Conservation (phyloP, 208 protist species). For the Phytomonas francai region DNA sequence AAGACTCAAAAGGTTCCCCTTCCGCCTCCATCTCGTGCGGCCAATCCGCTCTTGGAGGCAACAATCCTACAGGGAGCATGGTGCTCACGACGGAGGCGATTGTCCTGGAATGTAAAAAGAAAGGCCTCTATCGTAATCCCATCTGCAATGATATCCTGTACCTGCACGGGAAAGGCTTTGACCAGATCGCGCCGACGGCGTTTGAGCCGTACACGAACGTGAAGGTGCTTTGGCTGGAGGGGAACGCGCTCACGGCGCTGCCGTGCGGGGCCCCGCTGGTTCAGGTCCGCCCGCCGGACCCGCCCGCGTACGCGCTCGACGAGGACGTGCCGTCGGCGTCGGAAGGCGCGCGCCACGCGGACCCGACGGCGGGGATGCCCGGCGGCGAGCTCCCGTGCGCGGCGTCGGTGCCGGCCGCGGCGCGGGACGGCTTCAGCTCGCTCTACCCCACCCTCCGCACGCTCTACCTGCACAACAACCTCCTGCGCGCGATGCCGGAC, state of each 20-base stretch:
- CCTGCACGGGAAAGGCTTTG: conserved; percentile 89
- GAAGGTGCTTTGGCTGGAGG: conserved; percentile 91
- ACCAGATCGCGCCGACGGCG: conserved; percentile 66
- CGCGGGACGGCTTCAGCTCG: conserved; percentile 73
- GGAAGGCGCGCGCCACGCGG: not conserved
- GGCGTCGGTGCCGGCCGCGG: conserved; percentile 10
- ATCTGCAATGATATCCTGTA: conserved; percentile 93
- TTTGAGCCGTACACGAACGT: conserved; percentile 84
- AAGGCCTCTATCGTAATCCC: conserved; percentile 86
- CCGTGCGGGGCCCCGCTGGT: conserved; percentile 41
- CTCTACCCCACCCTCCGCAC: conserved; percentile 79
- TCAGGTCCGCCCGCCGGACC: conserved; percentile 33
- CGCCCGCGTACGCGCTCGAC: conserved; percentile 13
- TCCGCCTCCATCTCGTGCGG: too few species aligned
- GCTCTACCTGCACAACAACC: conserved; percentile 92
- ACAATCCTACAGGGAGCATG: conserved; percentile 38
- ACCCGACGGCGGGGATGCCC: too few species aligned
- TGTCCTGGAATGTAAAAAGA: conserved; percentile 77
- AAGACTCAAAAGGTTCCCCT: too few species aligned
- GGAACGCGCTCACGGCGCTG: conserved; percentile 74
- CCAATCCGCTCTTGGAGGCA: too few species aligned
- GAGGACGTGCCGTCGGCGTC: conserved; percentile 13
- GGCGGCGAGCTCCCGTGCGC: conserved; percentile 13
- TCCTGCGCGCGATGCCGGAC: conserved; percentile 80
- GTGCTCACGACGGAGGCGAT: conserved; percentile 76